phyloP scores from a whole-genome alignment of 345 rosid genomes.

The Heritiera littoralis region DNA sequence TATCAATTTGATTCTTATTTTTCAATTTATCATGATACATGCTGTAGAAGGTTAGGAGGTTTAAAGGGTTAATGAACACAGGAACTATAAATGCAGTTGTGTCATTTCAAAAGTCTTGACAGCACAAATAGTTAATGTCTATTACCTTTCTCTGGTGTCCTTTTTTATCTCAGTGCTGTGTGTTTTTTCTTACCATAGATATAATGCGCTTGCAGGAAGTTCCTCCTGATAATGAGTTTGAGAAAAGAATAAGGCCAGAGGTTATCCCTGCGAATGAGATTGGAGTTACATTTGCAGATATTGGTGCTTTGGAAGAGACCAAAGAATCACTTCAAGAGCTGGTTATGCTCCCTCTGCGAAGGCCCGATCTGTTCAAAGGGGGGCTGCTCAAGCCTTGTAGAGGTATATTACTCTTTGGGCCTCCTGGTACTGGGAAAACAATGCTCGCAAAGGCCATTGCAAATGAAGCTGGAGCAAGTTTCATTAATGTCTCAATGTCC shows the following conservation, averaged over 20 bases:
- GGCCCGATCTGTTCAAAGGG: constrained; percentile 95
- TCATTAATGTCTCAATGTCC: constrained; percentile 98
- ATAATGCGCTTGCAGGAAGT: constrained; percentile 55
- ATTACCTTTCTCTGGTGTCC: neutral
- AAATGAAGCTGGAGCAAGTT: constrained; percentile 98
- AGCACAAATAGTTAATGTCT: neutral
- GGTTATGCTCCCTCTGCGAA: constrained; percentile 96
- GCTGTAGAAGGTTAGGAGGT: neutral
- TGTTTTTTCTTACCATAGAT: constrained; percentile 15
- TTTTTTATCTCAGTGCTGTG: constrained; percentile 10
- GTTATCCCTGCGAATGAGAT: constrained; percentile 93
- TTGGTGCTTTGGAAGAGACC: constrained; percentile 85
- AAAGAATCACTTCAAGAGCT: constrained; percentile 97
- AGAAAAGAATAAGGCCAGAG: constrained; percentile 97
- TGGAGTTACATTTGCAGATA: constrained; percentile 94
- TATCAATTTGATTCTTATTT: neutral
- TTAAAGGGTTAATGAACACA: neutral
- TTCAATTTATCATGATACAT: neutral
- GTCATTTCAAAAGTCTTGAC: neutral
- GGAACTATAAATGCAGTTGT: constrained; percentile 1
- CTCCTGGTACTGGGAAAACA: constrained; percentile 99
- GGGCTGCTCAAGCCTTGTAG: constrained; percentile 97
- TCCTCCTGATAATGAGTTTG: constrained; percentile 91
- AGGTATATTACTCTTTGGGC: constrained; percentile 94
- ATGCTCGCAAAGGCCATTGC: constrained; percentile 99